Percentiles rank a stretch among this genome's conserved stretches.
These are phyloP conservation scores for Petunia hybrid DNA, from an alignment of 305 asterid genomes.

Conservation along the genomic window DNA sequence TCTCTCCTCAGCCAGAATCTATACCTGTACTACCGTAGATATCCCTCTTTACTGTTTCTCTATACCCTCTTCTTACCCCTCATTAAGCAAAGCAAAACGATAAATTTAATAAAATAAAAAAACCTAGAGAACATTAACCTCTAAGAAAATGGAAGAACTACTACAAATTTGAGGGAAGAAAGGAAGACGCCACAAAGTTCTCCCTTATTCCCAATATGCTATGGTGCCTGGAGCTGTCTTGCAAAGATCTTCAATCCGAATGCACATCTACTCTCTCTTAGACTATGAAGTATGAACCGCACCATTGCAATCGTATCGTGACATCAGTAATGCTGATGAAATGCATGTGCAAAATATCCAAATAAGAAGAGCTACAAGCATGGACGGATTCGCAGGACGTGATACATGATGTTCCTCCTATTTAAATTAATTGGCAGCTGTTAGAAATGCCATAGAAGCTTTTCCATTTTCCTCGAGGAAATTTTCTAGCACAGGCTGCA, in stretches of 20 bases:
- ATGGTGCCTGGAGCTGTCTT: too few relatives aligned
- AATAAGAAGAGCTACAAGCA: conserved; percentile 8
- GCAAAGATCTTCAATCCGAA: too few relatives aligned
- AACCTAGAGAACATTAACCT: background rate
- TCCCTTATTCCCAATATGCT: too few relatives aligned
- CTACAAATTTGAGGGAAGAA: conserved; percentile 11
- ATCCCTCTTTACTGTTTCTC: background rate
- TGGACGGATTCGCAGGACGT: background rate
- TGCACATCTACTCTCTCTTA: too few relatives aligned
- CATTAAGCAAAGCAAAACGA: background rate
- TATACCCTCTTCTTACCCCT: background rate
- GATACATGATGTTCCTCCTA: background rate
- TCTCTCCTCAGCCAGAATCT: conserved; percentile 43
- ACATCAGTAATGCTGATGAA: background rate
- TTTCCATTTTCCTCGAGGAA: conserved; percentile 59
- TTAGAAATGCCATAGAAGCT: conserved; percentile 52
- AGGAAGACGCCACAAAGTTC: background rate
- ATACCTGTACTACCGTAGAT: background rate
- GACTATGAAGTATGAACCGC: too few relatives aligned
- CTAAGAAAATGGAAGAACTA: background rate
- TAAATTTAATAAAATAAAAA: background rate
- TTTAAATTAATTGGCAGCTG: conserved; percentile 55
- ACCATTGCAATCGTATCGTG: background rate
- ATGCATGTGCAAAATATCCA: conserved; percentile 16
- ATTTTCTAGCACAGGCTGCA: conserved; percentile 61